phyloP scores from a whole-genome alignment of 2,329 filamentous ascomycete species.

The Aspergillus persii region DNA sequence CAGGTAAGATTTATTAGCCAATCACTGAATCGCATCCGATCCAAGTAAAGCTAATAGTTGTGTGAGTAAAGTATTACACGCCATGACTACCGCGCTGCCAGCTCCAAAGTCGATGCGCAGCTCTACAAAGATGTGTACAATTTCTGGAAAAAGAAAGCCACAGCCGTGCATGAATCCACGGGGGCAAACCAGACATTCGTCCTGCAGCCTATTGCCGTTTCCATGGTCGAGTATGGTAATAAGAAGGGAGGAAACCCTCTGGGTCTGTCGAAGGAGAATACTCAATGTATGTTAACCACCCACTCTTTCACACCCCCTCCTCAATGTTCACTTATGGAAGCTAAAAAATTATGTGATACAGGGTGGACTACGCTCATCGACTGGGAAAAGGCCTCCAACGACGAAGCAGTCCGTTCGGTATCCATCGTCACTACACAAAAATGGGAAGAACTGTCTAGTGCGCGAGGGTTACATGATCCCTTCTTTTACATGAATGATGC shows the following conservation, averaged over 20 bases:
- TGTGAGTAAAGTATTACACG: neutral
- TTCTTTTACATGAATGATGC: conserved; percentile 18
- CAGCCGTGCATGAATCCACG: neutral
- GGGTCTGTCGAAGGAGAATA: conserved; percentile 2
- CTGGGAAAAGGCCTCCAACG: conserved; percentile 7
- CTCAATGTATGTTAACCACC: conserved; percentile 11
- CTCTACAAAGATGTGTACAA: conserved; percentile 1
- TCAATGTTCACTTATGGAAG: neutral
- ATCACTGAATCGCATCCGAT: too few relatives aligned
- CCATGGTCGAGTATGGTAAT: neutral
- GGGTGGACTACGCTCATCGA: conserved; percentile 16
- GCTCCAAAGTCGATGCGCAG: neutral
- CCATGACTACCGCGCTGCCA: neutral
- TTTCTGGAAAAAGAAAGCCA: neutral
- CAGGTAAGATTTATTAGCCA: neutral
- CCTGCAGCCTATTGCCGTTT: conserved; percentile 13
- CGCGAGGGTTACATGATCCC: conserved; percentile 5
- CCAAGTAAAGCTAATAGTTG: too few relatives aligned
- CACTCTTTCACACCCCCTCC: neutral
- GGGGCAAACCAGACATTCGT: conserved; percentile 9
- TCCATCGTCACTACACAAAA: conserved; percentile 5
- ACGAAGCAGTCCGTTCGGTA: conserved; percentile 6
- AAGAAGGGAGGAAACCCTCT: conserved; percentile 10
- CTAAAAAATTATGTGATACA: neutral
- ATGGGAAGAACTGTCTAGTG: conserved; percentile 8